Evolutionary conservation across 148 eudicot genomes (phyloP).

Genomic region (Chenopodium berlandieri): DNA sequence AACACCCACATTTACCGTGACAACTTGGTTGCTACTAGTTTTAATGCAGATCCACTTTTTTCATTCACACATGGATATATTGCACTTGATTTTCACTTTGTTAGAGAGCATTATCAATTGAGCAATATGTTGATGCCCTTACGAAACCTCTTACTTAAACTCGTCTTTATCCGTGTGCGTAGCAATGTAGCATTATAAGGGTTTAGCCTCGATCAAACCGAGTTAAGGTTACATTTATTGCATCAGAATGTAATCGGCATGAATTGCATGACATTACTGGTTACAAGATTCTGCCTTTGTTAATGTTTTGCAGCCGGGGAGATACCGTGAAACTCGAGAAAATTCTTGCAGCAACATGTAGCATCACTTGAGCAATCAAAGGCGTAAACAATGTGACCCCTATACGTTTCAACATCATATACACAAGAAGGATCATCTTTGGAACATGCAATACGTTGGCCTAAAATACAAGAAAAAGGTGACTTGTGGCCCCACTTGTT

Average conservation of each 20-base stretch:
- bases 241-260: too few relatives aligned
- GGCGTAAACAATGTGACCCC: slow-evolving; percentile 13
- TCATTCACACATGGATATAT: not conserved
- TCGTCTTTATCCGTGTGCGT: too few relatives aligned
- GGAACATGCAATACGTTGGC: slow-evolving; percentile 14
- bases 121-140: too few relatives aligned
- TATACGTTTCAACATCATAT: not conserved
- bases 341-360: slow-evolving; percentile 1
- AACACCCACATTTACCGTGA: not conserved
- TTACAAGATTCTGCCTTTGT: not conserved
- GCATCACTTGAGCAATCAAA: not conserved
- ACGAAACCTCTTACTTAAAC: too few relatives aligned
- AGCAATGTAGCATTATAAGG: too few relatives aligned
- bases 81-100: too few relatives aligned
- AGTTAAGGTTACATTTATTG: too few relatives aligned
- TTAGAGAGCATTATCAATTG: too few relatives aligned
- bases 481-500: not conserved
- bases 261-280: too few relatives aligned
- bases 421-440: slow-evolving; percentile 5
- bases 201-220: too few relatives aligned
- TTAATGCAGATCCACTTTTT: too few relatives aligned
- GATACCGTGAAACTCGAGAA: not conserved
- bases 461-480: not conserved
- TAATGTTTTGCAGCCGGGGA: not conserved
- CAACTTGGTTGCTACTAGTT: not conserved